phyloP scores from a whole-genome alignment of 2,329 filamentous ascomycete species.

The Diaporthe amygdali region DNA sequence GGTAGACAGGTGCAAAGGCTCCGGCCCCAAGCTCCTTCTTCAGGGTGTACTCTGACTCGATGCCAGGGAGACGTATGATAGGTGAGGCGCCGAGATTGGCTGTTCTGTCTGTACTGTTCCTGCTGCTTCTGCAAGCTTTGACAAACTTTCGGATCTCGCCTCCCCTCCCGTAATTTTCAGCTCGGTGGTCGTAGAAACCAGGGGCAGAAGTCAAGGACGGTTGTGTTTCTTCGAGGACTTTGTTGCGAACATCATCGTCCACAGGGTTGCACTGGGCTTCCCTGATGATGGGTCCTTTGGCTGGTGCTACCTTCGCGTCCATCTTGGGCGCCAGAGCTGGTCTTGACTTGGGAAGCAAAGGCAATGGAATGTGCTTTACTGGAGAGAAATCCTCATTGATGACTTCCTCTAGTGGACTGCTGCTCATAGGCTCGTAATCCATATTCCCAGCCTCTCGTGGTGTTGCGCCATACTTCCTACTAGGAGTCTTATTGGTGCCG shows the following conservation, averaged over 20 bases:
- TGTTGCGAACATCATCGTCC: slow-evolving; percentile 73
- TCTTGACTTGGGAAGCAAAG: slow-evolving; percentile 48
- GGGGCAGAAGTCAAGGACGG: slow-evolving; percentile 76
- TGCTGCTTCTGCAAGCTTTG: slow-evolving; percentile 66
- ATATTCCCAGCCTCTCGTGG: slow-evolving; percentile 31
- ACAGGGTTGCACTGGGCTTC: slow-evolving; percentile 90
- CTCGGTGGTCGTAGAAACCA: slow-evolving; percentile 78
- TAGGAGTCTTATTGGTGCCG: slow-evolving; percentile 77
- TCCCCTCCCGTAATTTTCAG: slow-evolving; percentile 68
- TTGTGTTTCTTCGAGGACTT: slow-evolving; percentile 76
- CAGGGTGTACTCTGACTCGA: slow-evolving; percentile 73
- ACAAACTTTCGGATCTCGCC: slow-evolving; percentile 82
- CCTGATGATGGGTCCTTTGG: slow-evolving; percentile 76
- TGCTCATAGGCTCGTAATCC: slow-evolving; percentile 58
- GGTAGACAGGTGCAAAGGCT: slow-evolving; percentile 93
- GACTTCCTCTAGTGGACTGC: slow-evolving; percentile 77
- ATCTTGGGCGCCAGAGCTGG: slow-evolving; percentile 35
- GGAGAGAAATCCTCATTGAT: slow-evolving; percentile 54
- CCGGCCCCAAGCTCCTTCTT: slow-evolving; percentile 89
- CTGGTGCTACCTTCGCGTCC: slow-evolving; percentile 46
- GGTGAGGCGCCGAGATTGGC: slow-evolving; percentile 65
- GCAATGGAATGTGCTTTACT: slow-evolving; percentile 54
- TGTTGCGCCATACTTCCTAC: slow-evolving; percentile 52
- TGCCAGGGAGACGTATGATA: slow-evolving; percentile 70
- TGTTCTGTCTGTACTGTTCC: slow-evolving; percentile 65